Evolutionary conservation across 1,284 basidiomycete genomes (phyloP), one percentile per base, ranked within the genome.

Genomic region (Ceratobasidium sp.): DNA sequence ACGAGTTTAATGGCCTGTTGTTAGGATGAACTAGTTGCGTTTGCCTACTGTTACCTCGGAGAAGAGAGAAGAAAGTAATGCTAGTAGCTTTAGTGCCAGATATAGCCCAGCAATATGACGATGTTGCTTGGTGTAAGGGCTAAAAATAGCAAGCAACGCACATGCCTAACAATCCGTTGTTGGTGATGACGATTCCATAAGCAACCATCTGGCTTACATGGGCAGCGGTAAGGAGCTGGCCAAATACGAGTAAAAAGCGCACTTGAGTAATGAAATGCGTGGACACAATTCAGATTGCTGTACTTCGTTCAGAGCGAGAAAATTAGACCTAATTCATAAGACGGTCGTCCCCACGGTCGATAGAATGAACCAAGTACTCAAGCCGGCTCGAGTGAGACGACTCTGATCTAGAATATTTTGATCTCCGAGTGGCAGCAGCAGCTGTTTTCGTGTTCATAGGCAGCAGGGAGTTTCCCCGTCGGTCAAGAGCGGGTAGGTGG

Each of bases 261-360:
- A 75, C 75, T 46, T 77, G 72, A 41, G 81, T 78, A 16, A 83
- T 76, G 76, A 85, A 83, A 77, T 84, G 85, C 6, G 81, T 80
- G 0, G 82, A 82, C 72, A 82, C 79, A 74, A 84, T 78, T 83
- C 83, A 84, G 6, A 81, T 75, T 23, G n/a, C n/a, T n/a, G n/a
- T n/a, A 83, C 79, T 30, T 79, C 72, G 52, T 78, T 76, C 72
- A 81, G 78, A 14, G 84, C 81, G 47, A 82, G 74, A 77, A 83
- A 85, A 23, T 83, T 78, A 30, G 82, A 83, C 7, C 79, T 76
- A 47, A 84, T 81, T 21, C 79, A 75, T 9, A 82, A 82, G 35
- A 84, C 79, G 18, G 82, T 82, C 4, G 81, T 82, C 0, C 81
- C 77, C 16, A 82, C 80, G 72, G 82, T 82, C 26, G 81, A n/a